Evolutionary conservation across 2,329 filamentous ascomycete genomes (phyloP).

Genomic region (Lachnum nothofagi): DNA sequence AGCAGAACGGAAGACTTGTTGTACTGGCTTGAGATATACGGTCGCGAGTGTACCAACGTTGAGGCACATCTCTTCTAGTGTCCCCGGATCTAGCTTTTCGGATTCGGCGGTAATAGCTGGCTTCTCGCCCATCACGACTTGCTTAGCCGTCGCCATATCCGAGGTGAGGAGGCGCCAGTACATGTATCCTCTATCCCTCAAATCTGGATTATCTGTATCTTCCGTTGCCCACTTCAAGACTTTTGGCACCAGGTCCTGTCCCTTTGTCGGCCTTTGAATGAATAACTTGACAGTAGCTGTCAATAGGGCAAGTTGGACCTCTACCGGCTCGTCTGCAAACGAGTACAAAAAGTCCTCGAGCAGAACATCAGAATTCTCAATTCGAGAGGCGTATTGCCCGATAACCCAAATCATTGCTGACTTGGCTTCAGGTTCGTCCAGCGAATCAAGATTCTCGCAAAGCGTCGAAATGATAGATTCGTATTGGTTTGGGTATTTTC

Average conservation of each 20-base stretch:
- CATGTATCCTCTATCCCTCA: conserved; percentile 96
- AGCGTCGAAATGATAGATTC: conserved; percentile 94
- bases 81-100: conserved; percentile 84
- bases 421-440: conserved; percentile 97
- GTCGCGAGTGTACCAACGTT: conserved; percentile 94
- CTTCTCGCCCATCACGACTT: conserved; percentile 95
- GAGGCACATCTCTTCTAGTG: conserved; percentile 93
- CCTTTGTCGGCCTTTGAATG: conserved; percentile 92
- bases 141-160: conserved; percentile 78
- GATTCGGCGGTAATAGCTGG: conserved; percentile 93
- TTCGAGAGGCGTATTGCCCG: conserved; percentile 92
- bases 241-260: conserved; percentile 85
- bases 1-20: conserved; percentile 90
- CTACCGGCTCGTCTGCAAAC: conserved; percentile 89
- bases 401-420: conserved; percentile 99
- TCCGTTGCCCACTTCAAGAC: conserved; percentile 98
- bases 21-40: conserved; percentile 95
- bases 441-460: conserved; percentile 90
- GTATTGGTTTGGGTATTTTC: conserved; percentile 98
- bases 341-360: conserved; percentile 93
- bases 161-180: conserved; percentile 96
- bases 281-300: conserved; percentile 97
- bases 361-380: conserved; percentile 91
- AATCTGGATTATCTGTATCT: conserved; percentile 97
- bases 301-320: conserved; percentile 89